Percentiles rank a stretch among this genome's conserved stretches.
phyloP scores from a whole-genome alignment of 164 flowering plant genomes.

The Akebia trifoliata region DNA sequence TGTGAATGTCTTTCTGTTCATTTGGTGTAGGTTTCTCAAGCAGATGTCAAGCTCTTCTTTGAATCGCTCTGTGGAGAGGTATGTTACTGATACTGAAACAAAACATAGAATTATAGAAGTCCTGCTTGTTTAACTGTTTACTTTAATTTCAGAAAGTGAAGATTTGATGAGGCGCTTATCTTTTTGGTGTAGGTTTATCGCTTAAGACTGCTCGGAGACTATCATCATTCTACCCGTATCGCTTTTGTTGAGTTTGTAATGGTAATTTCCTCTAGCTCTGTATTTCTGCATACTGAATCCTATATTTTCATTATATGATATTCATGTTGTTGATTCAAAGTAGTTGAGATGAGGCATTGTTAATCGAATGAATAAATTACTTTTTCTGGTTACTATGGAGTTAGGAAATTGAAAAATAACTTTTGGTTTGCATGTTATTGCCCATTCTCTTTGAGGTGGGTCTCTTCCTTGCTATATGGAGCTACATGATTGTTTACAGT shows the following conservation, averaged over 20 bases:
- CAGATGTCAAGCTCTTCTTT: constrained; percentile 71
- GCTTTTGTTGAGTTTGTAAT: constrained; percentile 80
- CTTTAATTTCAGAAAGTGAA: background rate
- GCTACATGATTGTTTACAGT: no score
- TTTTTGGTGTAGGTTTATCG: constrained; percentile 52
- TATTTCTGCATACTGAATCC: no score
- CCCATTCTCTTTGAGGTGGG: no score
- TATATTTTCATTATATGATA: no score
- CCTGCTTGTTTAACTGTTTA: constrained; percentile 5
- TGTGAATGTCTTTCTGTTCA: constrained; percentile 1
- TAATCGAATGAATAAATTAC: no score
- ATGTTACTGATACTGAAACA: constrained; percentile 15
- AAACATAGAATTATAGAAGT: background rate
- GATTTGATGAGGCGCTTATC: constrained; percentile 5
- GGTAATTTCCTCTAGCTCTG: constrained; percentile 47
- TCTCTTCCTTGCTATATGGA: no score
- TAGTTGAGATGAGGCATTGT: no score
- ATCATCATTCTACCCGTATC: constrained; percentile 76
- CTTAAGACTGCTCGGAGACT: constrained; percentile 75
- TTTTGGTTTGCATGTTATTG: no score
- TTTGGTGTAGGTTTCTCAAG: constrained; percentile 58
- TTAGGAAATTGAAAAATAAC: no score
- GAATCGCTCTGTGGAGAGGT: constrained; percentile 85
- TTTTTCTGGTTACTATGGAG: no score
- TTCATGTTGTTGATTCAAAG: no score